A percentile compares a stretch with the other conserved stretches of the same genome.
phyloP scores from a whole-genome alignment of 164 flowering plant genomes.

The Nymphaea colorata region DNA sequence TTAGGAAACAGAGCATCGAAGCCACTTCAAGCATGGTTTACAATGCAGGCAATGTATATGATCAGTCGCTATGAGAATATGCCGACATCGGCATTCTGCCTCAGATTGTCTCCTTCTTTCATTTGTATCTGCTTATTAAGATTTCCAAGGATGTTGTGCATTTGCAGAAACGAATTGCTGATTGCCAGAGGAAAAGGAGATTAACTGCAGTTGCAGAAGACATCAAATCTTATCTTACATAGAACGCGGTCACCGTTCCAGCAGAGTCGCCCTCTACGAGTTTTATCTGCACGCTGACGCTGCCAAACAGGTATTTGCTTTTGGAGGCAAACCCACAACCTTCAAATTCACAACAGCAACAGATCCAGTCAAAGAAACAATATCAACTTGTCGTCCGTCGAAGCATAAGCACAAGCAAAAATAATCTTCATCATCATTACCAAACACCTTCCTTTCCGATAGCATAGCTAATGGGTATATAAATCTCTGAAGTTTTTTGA shows the following conservation, averaged over 20 bases:
- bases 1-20: not conserved
- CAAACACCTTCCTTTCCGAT: too few species aligned
- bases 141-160: too few species aligned
- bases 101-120: not conserved
- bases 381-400: not conserved
- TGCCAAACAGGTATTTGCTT: constrained; percentile 29
- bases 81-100: not conserved
- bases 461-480: too few species aligned
- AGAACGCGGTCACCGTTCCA: constrained; percentile 33
- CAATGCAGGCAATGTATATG: not conserved
- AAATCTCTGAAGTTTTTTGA: too few species aligned
- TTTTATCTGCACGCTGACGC: constrained; percentile 24
- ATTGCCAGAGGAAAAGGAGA: too few species aligned
- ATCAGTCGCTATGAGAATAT: not conserved
- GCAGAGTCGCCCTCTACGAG: constrained; percentile 37
- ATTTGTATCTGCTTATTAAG: too few species aligned
- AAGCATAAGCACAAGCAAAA: not conserved
- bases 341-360: not conserved
- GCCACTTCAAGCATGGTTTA: not conserved
- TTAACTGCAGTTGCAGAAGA: too few species aligned
- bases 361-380: not conserved
- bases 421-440: not conserved
- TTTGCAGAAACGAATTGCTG: too few species aligned
- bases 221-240: constrained; percentile 15
- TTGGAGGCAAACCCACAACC: constrained; percentile 35